These are phyloP conservation scores for Neonectria hederae DNA, from an alignment of 2,329 filamentous ascomycete species.

Conservation along the genomic window DNA sequence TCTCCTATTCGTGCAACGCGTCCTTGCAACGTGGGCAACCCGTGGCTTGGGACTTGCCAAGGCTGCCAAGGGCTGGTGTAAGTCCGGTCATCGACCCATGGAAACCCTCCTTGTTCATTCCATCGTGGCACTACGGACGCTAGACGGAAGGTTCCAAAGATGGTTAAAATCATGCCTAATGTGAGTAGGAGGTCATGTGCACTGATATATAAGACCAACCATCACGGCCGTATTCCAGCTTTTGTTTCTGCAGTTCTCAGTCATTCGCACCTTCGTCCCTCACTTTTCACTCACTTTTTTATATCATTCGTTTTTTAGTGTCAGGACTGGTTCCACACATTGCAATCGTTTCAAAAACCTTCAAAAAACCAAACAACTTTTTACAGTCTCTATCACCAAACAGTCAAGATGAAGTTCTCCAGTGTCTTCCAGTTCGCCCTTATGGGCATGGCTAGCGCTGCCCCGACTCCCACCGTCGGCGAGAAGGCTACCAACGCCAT, in stretches of 20 bases:
- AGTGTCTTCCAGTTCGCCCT: constrained; percentile 42
- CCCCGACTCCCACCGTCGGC: constrained; percentile 44
- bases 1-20: constrained; percentile 37
- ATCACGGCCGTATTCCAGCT: background rate
- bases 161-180: background rate
- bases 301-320: constrained; percentile 33
- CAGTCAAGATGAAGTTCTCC: constrained; percentile 46
- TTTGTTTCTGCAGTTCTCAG: constrained; percentile 16
- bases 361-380: background rate
- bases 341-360: constrained; percentile 1
- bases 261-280: constrained; percentile 24
- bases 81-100: constrained; percentile 22
- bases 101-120: constrained; percentile 10
- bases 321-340: constrained; percentile 28
- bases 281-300: constrained; percentile 18
- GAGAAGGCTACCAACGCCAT: constrained; percentile 40
- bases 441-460: constrained; percentile 44
- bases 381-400: constrained; percentile 8
- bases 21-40: background rate
- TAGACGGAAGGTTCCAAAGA: background rate
- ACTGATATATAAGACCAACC: constrained; percentile 33
- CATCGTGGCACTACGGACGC: background rate
- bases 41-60: background rate
- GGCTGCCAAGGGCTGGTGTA: background rate
- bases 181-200: constrained; percentile 1